Conservation (phyloP, 441 rosid genomes). For the Melastoma candidum region DNA sequence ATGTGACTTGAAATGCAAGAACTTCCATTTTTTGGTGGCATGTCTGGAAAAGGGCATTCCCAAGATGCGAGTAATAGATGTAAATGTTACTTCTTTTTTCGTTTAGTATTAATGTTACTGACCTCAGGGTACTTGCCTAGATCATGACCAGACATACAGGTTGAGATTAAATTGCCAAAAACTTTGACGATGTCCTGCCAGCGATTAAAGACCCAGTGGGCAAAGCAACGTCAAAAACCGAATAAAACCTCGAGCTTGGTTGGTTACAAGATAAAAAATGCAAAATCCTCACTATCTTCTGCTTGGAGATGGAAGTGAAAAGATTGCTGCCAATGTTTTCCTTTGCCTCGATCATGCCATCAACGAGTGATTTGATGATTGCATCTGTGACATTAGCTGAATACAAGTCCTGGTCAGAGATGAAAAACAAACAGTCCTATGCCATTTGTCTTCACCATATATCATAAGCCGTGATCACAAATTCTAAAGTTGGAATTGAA, state of each 20-base stretch:
- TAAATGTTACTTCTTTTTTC: background rate
- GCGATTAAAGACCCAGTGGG: slow-evolving; percentile 3
- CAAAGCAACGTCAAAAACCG: background rate
- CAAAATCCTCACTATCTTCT: slow-evolving; percentile 35
- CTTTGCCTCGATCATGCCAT: slow-evolving; percentile 43
- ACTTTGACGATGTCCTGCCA: slow-evolving; percentile 43
- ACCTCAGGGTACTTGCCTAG: slow-evolving; percentile 45
- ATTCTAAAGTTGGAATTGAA: no score
- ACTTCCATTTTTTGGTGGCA: no score
- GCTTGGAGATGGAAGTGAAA: slow-evolving; percentile 24
- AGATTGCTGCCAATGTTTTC: slow-evolving; percentile 56
- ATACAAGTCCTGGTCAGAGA: background rate
- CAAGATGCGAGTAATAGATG: background rate
- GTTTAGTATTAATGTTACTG: slow-evolving; percentile 12
- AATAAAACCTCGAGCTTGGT: slow-evolving; percentile 1
- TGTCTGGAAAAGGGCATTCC: no score
- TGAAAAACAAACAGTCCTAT: no score
- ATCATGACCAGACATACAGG: slow-evolving; percentile 27
- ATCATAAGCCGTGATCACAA: no score
- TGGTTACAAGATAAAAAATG: background rate
- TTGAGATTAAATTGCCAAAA: slow-evolving; percentile 39
- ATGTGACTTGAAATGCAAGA: no score
- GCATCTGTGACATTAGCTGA: slow-evolving; percentile 28
- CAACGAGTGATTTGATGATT: slow-evolving; percentile 40
- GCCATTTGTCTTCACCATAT: no score